These are phyloP conservation scores for Berberis vulgaris DNA, from an alignment of 164 flowering plant genomes.

Conservation along the genomic window DNA sequence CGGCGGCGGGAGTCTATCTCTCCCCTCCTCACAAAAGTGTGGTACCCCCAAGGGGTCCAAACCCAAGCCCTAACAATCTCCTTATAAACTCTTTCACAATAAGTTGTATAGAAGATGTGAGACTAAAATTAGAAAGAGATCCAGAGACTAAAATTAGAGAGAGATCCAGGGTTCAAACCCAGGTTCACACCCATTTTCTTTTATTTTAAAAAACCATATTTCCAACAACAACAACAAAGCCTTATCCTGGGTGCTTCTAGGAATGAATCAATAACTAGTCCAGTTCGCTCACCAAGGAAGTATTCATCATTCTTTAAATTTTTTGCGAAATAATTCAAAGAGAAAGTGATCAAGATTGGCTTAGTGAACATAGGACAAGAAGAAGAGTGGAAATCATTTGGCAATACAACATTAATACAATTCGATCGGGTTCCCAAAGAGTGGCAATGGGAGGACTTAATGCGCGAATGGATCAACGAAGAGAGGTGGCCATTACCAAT, in stretches of 20 bases:
- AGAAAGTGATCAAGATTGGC: slow-evolving; percentile 22
- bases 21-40: too few relatives aligned
- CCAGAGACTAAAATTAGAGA: too few relatives aligned
- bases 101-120: too few relatives aligned
- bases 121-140: too few relatives aligned
- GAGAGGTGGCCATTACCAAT: slow-evolving; percentile 16
- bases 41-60: too few relatives aligned
- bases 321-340: slow-evolving; percentile 8
- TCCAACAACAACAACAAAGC: not conserved
- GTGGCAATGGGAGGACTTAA: slow-evolving; percentile 40
- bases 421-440: slow-evolving; percentile 35
- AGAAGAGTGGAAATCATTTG: slow-evolving; percentile 9
- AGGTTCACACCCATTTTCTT: too few relatives aligned
- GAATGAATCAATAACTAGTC: not conserved
- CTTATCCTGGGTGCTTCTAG: not conserved
- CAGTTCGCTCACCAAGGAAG: not conserved
- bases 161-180: too few relatives aligned
- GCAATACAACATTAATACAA: slow-evolving; percentile 14
- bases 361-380: slow-evolving; percentile 21
- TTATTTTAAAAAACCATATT: too few relatives aligned
- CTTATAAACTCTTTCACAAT: too few relatives aligned
- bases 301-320: not conserved
- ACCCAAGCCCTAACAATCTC: too few relatives aligned
- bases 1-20: too few relatives aligned
- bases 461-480: slow-evolving; percentile 65